These are phyloP conservation scores for Aechmea fasciata DNA, from an alignment of 176 grass and related monocot species.

Conservation along the genomic window DNA sequence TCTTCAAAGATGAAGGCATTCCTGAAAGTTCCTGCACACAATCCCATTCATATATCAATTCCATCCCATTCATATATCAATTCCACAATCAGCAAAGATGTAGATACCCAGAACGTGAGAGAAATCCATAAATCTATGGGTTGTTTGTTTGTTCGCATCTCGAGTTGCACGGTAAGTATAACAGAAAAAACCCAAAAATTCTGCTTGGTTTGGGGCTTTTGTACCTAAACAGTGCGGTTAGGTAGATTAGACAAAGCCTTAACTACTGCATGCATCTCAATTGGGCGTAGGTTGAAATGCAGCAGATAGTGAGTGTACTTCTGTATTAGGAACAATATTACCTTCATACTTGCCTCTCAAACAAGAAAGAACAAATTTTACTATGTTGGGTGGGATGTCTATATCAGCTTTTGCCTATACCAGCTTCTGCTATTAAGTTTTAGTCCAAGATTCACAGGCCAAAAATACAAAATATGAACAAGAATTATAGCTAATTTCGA, in stretches of 20 bases:
- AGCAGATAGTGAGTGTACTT: too few species aligned
- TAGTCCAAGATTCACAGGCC: neutral
- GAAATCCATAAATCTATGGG: neutral
- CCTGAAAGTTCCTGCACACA: conserved; percentile 76
- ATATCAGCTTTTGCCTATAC: neutral
- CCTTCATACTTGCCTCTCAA: too few species aligned
- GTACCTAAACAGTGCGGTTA: too few species aligned
- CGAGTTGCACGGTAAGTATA: too few species aligned
- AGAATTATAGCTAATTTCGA: neutral
- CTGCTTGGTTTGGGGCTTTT: too few species aligned
- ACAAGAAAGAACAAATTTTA: too few species aligned
- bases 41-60: conserved; percentile 1
- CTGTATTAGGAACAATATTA: neutral
- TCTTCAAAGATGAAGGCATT: conserved; percentile 65
- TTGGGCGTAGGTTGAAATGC: too few species aligned
- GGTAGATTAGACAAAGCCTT: too few species aligned
- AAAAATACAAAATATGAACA: neutral
- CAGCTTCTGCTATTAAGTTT: neutral
- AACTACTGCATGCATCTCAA: too few species aligned
- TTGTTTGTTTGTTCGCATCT: too few species aligned
- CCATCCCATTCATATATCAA: neutral
- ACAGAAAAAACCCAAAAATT: too few species aligned
- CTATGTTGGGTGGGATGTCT: too few species aligned
- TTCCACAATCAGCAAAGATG: neutral
- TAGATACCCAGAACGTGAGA: neutral